A percentile compares a stretch with the other conserved stretches of the same genome.
Conservation (phyloP, 2,329 filamentous ascomycete species). For the Penicillium sp. region DNA sequence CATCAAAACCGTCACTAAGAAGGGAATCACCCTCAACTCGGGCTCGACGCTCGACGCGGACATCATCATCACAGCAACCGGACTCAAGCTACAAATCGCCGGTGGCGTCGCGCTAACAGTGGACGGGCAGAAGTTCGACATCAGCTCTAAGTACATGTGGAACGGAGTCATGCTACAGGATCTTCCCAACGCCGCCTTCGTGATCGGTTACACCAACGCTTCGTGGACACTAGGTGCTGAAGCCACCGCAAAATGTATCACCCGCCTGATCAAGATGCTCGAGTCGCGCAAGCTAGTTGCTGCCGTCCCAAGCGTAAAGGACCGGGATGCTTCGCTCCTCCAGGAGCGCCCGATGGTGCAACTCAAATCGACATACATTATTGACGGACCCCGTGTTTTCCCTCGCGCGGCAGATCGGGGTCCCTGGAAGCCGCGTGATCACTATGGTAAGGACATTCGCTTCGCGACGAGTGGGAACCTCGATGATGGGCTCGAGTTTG, state of each 20-base stretch:
- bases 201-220: constrained; percentile 47
- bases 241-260: constrained; percentile 42
- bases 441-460: constrained; percentile 42
- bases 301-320: constrained; percentile 30
- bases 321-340: constrained; percentile 18
- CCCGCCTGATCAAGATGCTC: constrained; percentile 37
- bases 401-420: constrained; percentile 41
- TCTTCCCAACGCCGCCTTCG: constrained; percentile 42
- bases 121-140: constrained; percentile 37
- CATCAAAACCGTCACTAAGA: constrained; percentile 51
- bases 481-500: constrained; percentile 34
- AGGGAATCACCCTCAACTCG: constrained; percentile 50
- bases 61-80: constrained; percentile 48
- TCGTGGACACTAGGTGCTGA: constrained; percentile 49
- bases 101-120: constrained; percentile 39
- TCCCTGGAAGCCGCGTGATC: constrained; percentile 42
- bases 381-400: constrained; percentile 32
- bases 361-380: constrained; percentile 45
- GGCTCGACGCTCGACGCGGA: constrained; percentile 44
- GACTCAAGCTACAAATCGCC: constrained; percentile 41
- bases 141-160: constrained; percentile 43
- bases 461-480: constrained; percentile 40
- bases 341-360: constrained; percentile 36
- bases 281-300: constrained; percentile 26
- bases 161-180: constrained; percentile 47